Evolutionary conservation across 192 early-diverging fungal species (phyloP).

Genomic region (Chytriomyces sp.): DNA sequence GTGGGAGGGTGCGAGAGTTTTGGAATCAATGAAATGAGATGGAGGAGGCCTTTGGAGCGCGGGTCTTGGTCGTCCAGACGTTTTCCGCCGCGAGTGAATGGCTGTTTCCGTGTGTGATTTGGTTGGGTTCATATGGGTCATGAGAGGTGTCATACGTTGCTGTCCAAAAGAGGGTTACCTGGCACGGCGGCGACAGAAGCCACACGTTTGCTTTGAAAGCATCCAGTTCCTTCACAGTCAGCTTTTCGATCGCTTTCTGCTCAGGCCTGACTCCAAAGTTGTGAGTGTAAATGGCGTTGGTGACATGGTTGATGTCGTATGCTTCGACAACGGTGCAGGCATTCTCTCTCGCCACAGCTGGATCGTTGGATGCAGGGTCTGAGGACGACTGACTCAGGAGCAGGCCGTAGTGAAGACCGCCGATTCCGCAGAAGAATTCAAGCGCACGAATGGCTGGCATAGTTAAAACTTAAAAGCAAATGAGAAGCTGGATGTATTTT

Average conservation of each 20-base stretch:
- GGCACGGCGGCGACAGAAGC: constrained; percentile 90
- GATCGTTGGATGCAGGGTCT: neutral
- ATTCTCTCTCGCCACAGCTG: constrained; percentile 23
- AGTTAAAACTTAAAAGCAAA: neutral
- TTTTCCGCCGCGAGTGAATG: constrained; percentile 74
- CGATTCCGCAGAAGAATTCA: constrained; percentile 72
- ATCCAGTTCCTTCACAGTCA: constrained; percentile 55
- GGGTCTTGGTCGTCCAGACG: constrained; percentile 63
- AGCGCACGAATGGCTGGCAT: constrained; percentile 50
- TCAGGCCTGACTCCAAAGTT: constrained; percentile 49
- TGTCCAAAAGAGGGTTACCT: constrained; percentile 71
- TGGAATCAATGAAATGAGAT: constrained; percentile 44
- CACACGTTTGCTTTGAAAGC: constrained; percentile 77
- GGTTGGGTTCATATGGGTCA: neutral
- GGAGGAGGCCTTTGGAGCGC: constrained; percentile 44
- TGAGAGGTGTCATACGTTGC: constrained; percentile 49
- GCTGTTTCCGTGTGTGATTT: constrained; percentile 38
- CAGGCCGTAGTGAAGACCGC: constrained; percentile 49
- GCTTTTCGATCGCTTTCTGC: constrained; percentile 54
- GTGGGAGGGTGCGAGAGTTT: constrained; percentile 34
- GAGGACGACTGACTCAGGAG: constrained; percentile 65
- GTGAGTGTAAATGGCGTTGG: constrained; percentile 63
- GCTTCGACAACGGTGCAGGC: constrained; percentile 69
- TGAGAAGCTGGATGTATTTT: neutral
- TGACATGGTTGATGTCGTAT: constrained; percentile 91